Base-by-base conservation (phyloP, 2,329 filamentous ascomycete species). In the Bipolaris zeicola region DNA sequence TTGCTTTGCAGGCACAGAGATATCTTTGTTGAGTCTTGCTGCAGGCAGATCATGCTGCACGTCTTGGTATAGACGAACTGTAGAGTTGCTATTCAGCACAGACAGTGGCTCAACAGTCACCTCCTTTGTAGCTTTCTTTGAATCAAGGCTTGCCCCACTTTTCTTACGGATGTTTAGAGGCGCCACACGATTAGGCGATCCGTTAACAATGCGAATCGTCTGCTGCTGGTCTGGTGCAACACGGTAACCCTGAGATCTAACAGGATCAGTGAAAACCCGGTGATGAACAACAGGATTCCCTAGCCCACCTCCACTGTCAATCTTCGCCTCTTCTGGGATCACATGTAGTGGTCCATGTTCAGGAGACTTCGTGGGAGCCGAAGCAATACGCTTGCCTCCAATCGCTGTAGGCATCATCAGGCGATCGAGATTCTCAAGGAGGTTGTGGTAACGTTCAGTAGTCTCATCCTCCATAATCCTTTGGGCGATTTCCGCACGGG, bases 381-480 rank as follows among this genome's bases (percentile, higher is more conserved):
- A 85, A 10, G 75, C 76, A 24, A 71, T 69, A 45, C 83, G 78
- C 74, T 78, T 72, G 72, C 70, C 50, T 41, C 65, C 60, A 46
- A 60, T 45, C 11, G 31, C 22, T 24, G 68, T 64, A n/a, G 80
- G 79, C 46, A 81, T 74, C 60, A 87, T 84, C 24, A 87, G 74
- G 16, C 80, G 79, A 70, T 87, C 85, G 11, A 88, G 78, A 59
- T 87, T 82, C 7, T 80, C 80, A 43, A 89, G 83, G 22, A 89
- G 82, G 44, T 86, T 82, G 31, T 84, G 80, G 39, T 88, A 79
- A 57, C 86, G 82, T 4, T 78, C 77, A 59, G 82, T 73, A 74
- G 77, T 70, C 65, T 80, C 64, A 66, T 79, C 66, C 67, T 79
- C 80, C 22, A 76, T 79, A 20, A 80, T 79, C 49, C 82, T 80